Evolutionary conservation across 2,329 filamentous ascomycete genomes (phyloP).

Genomic region (Phialocephala sp.): DNA sequence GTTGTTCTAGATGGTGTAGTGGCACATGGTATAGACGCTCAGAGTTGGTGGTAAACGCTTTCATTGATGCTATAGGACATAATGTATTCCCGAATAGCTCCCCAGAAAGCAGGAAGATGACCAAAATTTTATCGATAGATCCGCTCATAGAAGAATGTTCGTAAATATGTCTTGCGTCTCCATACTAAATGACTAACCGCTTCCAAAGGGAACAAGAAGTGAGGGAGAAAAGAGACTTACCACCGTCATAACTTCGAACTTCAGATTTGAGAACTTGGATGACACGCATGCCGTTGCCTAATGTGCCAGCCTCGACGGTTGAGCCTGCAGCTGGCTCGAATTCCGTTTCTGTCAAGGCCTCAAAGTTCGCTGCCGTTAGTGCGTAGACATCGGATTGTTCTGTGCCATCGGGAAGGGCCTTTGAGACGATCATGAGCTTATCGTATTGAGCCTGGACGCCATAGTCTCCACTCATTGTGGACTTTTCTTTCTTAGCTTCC

Average conservation of each 20-base stretch:
- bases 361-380: slow-evolving; percentile 74
- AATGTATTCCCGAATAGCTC: slow-evolving; percentile 43
- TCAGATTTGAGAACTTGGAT: slow-evolving; percentile 89
- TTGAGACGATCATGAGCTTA: slow-evolving; percentile 83
- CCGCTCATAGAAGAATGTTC: slow-evolving; percentile 8
- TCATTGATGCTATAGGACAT: slow-evolving; percentile 49
- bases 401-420: slow-evolving; percentile 64
- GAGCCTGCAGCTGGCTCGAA: slow-evolving; percentile 89
- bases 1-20: slow-evolving; percentile 27
- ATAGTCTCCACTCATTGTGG: slow-evolving; percentile 56
- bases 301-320: slow-evolving; percentile 83
- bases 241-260: slow-evolving; percentile 87
- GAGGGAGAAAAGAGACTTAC: slow-evolving; percentile 56
- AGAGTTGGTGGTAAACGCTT: slow-evolving; percentile 42
- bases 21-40: slow-evolving; percentile 40
- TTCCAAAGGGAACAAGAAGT: slow-evolving; percentile 12
- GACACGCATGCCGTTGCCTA: slow-evolving; percentile 80
- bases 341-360: slow-evolving; percentile 80
- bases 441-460: slow-evolving; percentile 69
- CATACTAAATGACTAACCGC: slow-evolving; percentile 5
- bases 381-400: slow-evolving; percentile 82
- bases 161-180: background rate
- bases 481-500: slow-evolving; percentile 53
- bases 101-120: slow-evolving; percentile 36
- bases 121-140: slow-evolving; percentile 19